These are phyloP conservation scores for Linnemannia zychae DNA, from an alignment of 192 early-diverging fungal genomes.

Conservation along the genomic window DNA sequence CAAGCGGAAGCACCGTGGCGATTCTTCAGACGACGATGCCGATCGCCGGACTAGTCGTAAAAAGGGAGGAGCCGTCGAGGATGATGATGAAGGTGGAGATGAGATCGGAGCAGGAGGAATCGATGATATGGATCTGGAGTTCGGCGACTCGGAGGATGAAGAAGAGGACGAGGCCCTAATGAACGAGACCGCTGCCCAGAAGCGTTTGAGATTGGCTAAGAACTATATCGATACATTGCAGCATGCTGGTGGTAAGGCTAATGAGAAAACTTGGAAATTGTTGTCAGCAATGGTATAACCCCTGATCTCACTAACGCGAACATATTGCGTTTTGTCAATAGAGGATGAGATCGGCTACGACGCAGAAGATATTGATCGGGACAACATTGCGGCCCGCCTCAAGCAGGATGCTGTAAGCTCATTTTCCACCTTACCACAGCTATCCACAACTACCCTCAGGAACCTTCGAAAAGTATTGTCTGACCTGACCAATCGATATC, in stretches of 20 bases:
- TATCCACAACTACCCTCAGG: too few species aligned
- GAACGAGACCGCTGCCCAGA: constrained; percentile 92
- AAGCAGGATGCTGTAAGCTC: constrained; percentile 80
- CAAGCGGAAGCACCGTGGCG: constrained; percentile 46
- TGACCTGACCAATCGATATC: too few species aligned
- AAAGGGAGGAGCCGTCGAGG: constrained; percentile 43
- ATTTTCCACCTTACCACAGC: too few species aligned
- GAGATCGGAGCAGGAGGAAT: constrained; percentile 67
- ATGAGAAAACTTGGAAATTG: background rate
- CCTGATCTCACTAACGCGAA: background rate
- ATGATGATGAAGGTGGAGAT: constrained; percentile 61
- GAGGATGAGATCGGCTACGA: constrained; percentile 83
- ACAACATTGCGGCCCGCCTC: constrained; percentile 91
- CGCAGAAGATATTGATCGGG: constrained; percentile 92
- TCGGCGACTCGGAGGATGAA: constrained; percentile 60
- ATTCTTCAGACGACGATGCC: constrained; percentile 29
- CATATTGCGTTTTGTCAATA: constrained; percentile 18
- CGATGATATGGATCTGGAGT: constrained; percentile 69
- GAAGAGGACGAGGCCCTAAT: constrained; percentile 76
- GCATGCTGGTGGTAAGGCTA: constrained; percentile 64
- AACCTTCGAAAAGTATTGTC: too few species aligned
- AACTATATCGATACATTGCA: constrained; percentile 88
- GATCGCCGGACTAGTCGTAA: constrained; percentile 3
- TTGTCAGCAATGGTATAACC: background rate
- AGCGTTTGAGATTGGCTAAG: constrained; percentile 94